phyloP scores from a whole-genome alignment of 192 early-diverging fungal genomes.

The Dissophora globulifera region DNA sequence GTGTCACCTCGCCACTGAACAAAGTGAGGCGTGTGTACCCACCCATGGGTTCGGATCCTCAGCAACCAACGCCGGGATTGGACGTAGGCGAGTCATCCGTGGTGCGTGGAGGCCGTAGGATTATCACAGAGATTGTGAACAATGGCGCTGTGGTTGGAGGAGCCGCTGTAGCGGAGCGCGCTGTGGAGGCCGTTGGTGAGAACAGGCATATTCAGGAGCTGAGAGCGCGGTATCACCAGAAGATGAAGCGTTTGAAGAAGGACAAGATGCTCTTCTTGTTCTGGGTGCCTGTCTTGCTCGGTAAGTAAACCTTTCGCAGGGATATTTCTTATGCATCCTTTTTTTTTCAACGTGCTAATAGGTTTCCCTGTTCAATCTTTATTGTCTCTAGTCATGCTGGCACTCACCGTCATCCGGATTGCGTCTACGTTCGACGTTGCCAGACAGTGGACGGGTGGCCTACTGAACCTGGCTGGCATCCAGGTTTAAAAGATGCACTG shows the following conservation, averaged over 20 bases:
- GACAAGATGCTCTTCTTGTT: constrained; percentile 67
- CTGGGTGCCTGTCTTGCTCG: constrained; percentile 65
- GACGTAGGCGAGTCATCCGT: constrained; percentile 43
- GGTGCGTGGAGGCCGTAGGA: constrained; percentile 39
- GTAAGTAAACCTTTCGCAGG: constrained; percentile 1
- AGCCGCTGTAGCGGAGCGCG: constrained; percentile 46
- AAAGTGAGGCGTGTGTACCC: constrained; percentile 45
- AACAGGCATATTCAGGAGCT: constrained; percentile 47
- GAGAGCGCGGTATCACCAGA: constrained; percentile 44
- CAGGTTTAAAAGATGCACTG: constrained; percentile 30
- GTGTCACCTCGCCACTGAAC: constrained; percentile 29
- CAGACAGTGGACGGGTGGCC: constrained; percentile 46
- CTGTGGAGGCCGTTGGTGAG: constrained; percentile 45
- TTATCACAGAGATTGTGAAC: constrained; percentile 51
- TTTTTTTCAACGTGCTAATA: not conserved
- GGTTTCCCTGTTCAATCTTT: not conserved
- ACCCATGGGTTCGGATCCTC: constrained; percentile 39
- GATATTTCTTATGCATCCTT: not conserved
- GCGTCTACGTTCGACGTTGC: constrained; percentile 51
- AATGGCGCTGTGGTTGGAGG: constrained; percentile 46
- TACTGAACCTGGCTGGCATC: constrained; percentile 46
- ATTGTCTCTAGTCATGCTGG: constrained; percentile 29
- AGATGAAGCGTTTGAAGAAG: constrained; percentile 56
- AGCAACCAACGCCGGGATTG: not conserved
- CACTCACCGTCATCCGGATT: constrained; percentile 42